A percentile compares a stretch with the other conserved stretches of the same genome.
Evolutionary conservation across 345 rosid species (phyloP).

Genomic region (Eutrema heterophyllum): DNA sequence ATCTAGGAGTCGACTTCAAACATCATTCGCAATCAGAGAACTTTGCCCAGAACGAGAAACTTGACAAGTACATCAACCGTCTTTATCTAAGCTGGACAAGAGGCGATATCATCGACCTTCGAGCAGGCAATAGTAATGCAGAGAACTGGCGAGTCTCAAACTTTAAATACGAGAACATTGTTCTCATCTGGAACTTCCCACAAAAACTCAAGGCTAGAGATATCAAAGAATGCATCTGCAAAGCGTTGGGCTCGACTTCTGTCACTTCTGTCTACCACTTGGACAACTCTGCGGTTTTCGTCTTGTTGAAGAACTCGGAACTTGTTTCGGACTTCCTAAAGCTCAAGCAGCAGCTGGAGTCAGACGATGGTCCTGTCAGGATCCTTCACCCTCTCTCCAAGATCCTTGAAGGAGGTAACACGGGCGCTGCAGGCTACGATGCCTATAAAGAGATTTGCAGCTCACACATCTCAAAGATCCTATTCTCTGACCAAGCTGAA

Average conservation of each 20-base stretch:
- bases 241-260: slow-evolving; percentile 55
- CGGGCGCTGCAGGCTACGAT: slow-evolving; percentile 70
- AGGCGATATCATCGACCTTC: slow-evolving; percentile 62
- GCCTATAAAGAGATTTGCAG: slow-evolving; percentile 81
- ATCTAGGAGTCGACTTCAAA: slow-evolving; percentile 66
- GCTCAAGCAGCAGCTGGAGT: slow-evolving; percentile 63
- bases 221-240: slow-evolving; percentile 67
- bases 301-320: slow-evolving; percentile 61
- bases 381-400: slow-evolving; percentile 73
- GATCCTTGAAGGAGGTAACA: slow-evolving; percentile 70
- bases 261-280: slow-evolving; percentile 54
- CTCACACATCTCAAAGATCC: slow-evolving; percentile 53
- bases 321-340: slow-evolving; percentile 53
- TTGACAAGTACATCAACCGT: slow-evolving; percentile 60
- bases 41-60: slow-evolving; percentile 48
- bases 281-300: slow-evolving; percentile 73
- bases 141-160: slow-evolving; percentile 34
- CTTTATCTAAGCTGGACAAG: slow-evolving; percentile 81
- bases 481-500: slow-evolving; percentile 80
- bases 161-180: slow-evolving; percentile 48
- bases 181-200: slow-evolving; percentile 77
- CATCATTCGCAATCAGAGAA: slow-evolving; percentile 34
- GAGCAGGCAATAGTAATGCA: slow-evolving; percentile 41
- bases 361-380: slow-evolving; percentile 46
- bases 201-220: slow-evolving; percentile 50